Evolutionary conservation across 208 protist species (phyloP).

Genomic region (Leishmania turanica): DNA sequence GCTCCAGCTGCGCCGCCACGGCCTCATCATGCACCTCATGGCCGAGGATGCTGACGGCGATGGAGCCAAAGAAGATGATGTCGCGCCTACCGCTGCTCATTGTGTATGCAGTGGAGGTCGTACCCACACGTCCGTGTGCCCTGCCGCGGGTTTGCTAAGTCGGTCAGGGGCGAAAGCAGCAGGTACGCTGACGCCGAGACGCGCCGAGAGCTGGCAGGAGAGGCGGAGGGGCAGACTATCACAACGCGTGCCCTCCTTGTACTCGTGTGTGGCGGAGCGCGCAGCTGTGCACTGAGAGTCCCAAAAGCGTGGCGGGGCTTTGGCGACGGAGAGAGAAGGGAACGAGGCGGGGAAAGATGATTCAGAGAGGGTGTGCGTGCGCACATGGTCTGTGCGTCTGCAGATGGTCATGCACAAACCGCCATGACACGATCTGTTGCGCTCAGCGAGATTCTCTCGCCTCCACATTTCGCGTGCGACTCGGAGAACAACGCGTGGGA

Average conservation of each 20-base stretch:
- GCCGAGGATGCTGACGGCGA: conserved; percentile 56
- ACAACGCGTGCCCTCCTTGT: background rate
- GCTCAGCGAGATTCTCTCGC: too few relatives aligned
- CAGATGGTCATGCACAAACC: background rate
- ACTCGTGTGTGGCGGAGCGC: background rate
- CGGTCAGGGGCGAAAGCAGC: background rate
- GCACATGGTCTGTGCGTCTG: background rate
- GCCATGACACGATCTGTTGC: background rate
- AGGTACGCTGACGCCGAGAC: background rate
- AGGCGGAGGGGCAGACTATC: background rate
- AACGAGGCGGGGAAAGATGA: background rate
- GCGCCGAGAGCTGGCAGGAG: background rate
- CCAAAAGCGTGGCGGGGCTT: background rate
- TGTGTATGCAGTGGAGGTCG: background rate
- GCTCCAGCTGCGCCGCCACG: conserved; percentile 37
- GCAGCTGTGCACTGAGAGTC: background rate
- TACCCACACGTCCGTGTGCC: background rate
- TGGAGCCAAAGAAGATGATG: conserved; percentile 67
- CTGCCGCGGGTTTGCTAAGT: background rate
- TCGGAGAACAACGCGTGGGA: background rate
- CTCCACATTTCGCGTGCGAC: background rate
- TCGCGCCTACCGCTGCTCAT: conserved; percentile 32
- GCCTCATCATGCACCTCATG: conserved; percentile 46
- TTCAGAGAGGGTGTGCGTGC: background rate
- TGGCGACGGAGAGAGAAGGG: background rate